phyloP scores from a whole-genome alignment of 2,329 filamentous ascomycete genomes.

The Pseudocercospora eumusae region DNA sequence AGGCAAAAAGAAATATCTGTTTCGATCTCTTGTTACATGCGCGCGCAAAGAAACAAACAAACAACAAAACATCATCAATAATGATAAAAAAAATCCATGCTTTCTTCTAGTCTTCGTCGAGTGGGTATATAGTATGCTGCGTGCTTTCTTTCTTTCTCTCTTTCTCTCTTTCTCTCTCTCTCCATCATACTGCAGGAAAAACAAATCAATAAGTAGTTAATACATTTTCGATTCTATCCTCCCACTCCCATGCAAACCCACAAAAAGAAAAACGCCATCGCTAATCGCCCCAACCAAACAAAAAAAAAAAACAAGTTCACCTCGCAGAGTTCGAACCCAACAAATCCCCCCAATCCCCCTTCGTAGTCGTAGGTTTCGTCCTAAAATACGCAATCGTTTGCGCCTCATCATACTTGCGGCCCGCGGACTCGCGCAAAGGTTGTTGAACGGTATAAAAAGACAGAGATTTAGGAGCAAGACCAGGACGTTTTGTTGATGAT shows the following conservation, averaged over 20 bases:
- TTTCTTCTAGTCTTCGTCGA: too few relatives aligned
- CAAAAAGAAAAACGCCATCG: conserved; percentile 18
- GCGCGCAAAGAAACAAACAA: neutral
- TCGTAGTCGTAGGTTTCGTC: conserved; percentile 14
- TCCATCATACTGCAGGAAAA: too few relatives aligned
- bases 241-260: too few relatives aligned
- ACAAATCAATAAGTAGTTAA: too few relatives aligned
- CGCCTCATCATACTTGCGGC: conserved; percentile 22
- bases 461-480: conserved; percentile 9
- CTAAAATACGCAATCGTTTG: conserved; percentile 21
- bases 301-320: too few relatives aligned
- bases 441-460: conserved; percentile 20
- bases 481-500: neutral
- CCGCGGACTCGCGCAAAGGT: conserved; percentile 22
- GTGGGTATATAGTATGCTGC: too few relatives aligned
- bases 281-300: conserved; percentile 8
- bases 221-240: too few relatives aligned
- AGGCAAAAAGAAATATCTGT: neutral
- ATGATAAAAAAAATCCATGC: too few relatives aligned
- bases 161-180: too few relatives aligned
- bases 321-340: too few relatives aligned
- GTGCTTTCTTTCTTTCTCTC: too few relatives aligned
- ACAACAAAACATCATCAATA: too few relatives aligned
- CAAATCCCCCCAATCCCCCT: conserved; percentile 24
- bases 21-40: neutral